A percentile compares a stretch with the other conserved stretches of the same genome.
Conservation (phyloP, 257 asterid genomes). For the Solanum lignicaule region DNA sequence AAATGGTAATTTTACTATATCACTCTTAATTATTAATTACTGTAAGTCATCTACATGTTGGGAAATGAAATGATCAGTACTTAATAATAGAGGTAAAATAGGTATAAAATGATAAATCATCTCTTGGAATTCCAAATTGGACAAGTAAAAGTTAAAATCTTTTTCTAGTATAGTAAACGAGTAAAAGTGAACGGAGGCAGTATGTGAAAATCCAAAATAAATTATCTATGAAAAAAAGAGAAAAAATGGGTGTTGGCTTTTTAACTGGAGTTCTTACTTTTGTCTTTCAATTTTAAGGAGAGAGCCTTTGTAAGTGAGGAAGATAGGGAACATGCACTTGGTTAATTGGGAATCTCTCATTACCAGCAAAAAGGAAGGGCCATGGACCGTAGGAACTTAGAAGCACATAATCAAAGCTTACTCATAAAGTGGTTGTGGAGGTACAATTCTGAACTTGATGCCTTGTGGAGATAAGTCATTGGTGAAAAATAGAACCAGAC, state of each 20-base stretch:
- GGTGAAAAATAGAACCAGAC: neutral
- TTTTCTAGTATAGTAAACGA: neutral
- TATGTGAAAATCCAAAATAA: neutral
- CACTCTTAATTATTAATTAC: neutral
- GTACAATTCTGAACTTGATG: neutral
- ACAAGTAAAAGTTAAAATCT: neutral
- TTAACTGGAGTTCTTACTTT: neutral
- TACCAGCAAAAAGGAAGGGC: neutral
- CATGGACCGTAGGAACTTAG: neutral
- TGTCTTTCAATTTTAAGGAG: neutral
- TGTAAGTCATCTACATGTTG: neutral
- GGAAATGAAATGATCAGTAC: neutral
- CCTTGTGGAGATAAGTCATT: neutral
- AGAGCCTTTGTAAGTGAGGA: neutral
- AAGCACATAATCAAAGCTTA: neutral
- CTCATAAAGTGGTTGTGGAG: neutral
- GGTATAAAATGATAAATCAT: neutral
- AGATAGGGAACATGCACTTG: neutral
- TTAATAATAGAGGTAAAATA: neutral
- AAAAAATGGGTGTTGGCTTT: neutral
- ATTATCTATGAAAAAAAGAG: neutral
- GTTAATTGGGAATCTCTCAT: neutral
- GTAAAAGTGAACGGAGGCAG: neutral
- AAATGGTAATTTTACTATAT: neutral
- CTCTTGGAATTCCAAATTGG: neutral